Evolutionary conservation across 2,329 filamentous ascomycete species (phyloP).

Genomic region (Diaporthe vaccinii): DNA sequence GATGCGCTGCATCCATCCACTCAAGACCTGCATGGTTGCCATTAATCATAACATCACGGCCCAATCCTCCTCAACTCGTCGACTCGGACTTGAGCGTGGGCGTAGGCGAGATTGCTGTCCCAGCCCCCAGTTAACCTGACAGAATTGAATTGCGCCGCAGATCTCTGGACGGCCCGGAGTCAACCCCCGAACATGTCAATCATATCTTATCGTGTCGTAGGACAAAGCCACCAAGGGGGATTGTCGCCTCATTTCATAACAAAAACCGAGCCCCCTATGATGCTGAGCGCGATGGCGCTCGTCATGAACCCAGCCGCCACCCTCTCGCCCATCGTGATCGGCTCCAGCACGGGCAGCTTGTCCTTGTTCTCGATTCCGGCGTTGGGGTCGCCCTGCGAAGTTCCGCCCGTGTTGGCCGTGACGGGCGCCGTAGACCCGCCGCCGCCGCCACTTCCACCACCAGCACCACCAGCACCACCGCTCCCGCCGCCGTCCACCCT

Average conservation of each 20-base stretch:
- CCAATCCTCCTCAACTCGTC: not conserved
- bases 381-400: constrained; percentile 63
- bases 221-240: constrained; percentile 29
- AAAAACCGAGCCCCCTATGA: constrained; percentile 65
- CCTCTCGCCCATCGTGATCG: constrained; percentile 64
- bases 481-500: constrained; percentile 40
- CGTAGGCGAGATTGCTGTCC: not conserved
- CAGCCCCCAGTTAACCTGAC: not conserved
- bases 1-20: constrained; percentile 30
- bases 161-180: constrained; percentile 23
- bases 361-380: constrained; percentile 55
- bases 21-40: not conserved
- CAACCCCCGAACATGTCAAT: constrained; percentile 28
- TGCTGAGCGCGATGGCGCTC: constrained; percentile 60
- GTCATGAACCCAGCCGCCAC: constrained; percentile 71
- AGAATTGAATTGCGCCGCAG: not conserved
- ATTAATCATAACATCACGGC: constrained; percentile 20
- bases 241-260: constrained; percentile 54
- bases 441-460: constrained; percentile 38
- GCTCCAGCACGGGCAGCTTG: constrained; percentile 47
- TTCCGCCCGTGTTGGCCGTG: constrained; percentile 71
- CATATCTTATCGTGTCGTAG: constrained; percentile 37
- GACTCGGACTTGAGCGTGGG: not conserved
- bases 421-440: constrained; percentile 56
- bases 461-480: constrained; percentile 33